A percentile compares a stretch with the other conserved stretches of the same genome.
These are phyloP conservation scores for Xenosphaeropsis pyriputrescens DNA, from an alignment of 2,329 filamentous ascomycete genomes.

Conservation along the genomic window DNA sequence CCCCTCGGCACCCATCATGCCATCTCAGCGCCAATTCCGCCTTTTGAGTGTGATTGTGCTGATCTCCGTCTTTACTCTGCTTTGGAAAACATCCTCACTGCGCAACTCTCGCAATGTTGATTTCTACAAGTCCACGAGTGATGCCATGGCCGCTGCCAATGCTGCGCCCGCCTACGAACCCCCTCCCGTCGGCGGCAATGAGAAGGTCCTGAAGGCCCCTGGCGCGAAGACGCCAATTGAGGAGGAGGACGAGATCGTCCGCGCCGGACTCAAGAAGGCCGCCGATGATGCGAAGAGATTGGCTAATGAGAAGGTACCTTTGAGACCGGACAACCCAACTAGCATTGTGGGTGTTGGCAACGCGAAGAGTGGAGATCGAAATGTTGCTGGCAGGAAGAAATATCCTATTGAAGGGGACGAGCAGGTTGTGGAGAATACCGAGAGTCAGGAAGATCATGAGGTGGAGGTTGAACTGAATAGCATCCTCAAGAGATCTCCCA, in stretches of 20 bases:
- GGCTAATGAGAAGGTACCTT: constrained; percentile 49
- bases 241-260: constrained; percentile 37
- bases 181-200: constrained; percentile 12
- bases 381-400: constrained; percentile 37
- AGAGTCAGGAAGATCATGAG: constrained; percentile 44
- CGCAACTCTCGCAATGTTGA: constrained; percentile 30
- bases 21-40: constrained; percentile 55
- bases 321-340: constrained; percentile 40
- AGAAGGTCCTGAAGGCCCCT: not conserved
- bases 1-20: constrained; percentile 31
- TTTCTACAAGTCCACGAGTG: constrained; percentile 45
- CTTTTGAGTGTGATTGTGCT: constrained; percentile 50
- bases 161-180: not conserved
- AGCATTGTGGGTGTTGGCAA: constrained; percentile 31
- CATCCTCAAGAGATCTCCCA: constrained; percentile 73
- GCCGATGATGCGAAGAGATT: constrained; percentile 54
- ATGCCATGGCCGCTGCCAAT: constrained; percentile 27
- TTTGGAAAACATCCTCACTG: constrained; percentile 59
- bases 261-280: constrained; percentile 49
- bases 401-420: constrained; percentile 18
- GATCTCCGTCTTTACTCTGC: constrained; percentile 46
- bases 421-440: constrained; percentile 21
- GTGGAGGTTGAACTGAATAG: constrained; percentile 58
- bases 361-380: constrained; percentile 15
- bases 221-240: constrained; percentile 15